Evolutionary conservation across 2,329 filamentous ascomycete species (phyloP), one percentile per base, ranked within the genome.

Genomic region (Neoscytalidium dimidiatum): DNA sequence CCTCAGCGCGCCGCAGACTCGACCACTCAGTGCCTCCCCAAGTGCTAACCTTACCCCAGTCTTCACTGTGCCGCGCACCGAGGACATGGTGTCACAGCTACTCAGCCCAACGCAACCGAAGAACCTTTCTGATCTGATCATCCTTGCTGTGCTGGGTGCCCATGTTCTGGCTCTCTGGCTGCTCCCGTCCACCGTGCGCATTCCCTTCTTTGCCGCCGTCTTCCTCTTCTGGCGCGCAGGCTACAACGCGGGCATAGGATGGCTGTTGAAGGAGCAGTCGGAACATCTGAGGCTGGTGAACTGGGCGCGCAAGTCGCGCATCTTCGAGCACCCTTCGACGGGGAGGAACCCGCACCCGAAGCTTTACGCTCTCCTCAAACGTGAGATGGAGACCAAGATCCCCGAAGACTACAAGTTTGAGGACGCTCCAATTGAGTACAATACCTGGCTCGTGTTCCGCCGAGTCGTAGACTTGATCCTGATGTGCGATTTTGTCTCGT

Each of bases 1-100:
- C 26, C 38, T 31, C 28, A 19, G 26, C 28, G 8, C 1, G 17
- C 56, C 28, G 28, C 26, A 1, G 3, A 13, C 33, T 41, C 52
- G 23, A n/a, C 21, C 13, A 28, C 46, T 6, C 44, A 19, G 41
- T 33, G 35, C 33, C 14, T 17, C 29, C 52, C 17, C 31, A 41
- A 14, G n/a, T 23, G 51, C 62, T 57, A 33, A 64, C 49, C 5
- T 23, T n/a, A 23, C 9, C 19, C 28, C 73, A 98, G 95, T 97
- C 72, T 99, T 99, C 76, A 90, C 92, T 66, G 95, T 99, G 63
- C 95, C 95, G 53, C 90, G 92, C 68, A 99, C 95, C 64, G 93
- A 97, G 83, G 95, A 99, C 81, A 98, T 99, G 95, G 94, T 99
- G 71, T 96, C 94, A 60, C 95, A 98, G 81, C 86, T 99, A 64